A percentile compares a stretch with the other conserved stretches of the same genome.
These are phyloP conservation scores for Podila horticola DNA, from an alignment of 192 early-diverging fungal genomes.

Conservation along the genomic window DNA sequence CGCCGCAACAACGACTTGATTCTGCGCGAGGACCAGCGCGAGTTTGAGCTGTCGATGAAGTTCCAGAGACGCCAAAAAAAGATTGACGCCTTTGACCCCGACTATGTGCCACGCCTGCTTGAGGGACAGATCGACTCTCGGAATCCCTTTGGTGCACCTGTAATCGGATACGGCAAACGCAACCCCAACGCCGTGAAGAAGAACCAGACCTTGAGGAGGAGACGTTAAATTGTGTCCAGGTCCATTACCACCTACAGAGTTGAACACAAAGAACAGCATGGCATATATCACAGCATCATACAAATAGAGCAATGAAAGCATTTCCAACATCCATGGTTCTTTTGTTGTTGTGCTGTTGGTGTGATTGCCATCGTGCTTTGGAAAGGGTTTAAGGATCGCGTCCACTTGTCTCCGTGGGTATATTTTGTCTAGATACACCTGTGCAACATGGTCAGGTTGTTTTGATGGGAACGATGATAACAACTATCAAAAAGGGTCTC, in stretches of 20 bases:
- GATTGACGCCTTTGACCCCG: conserved; percentile 74
- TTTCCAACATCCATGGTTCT: background rate
- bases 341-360: too few relatives aligned
- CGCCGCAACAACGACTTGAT: conserved; percentile 79
- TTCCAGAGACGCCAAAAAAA: conserved; percentile 59
- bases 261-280: background rate
- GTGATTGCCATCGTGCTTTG: background rate
- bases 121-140: conserved; percentile 60
- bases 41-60: conserved; percentile 75
- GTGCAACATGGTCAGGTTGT: too few relatives aligned
- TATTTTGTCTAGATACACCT: too few relatives aligned
- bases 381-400: too few relatives aligned
- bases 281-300: background rate
- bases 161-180: conserved; percentile 73
- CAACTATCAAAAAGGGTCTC: too few relatives aligned
- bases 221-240: conserved; percentile 21
- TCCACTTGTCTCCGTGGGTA: too few relatives aligned
- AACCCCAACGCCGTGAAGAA: conserved; percentile 72
- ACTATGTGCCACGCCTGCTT: conserved; percentile 66
- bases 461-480: too few relatives aligned
- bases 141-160: conserved; percentile 71
- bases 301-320: background rate
- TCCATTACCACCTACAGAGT: background rate
- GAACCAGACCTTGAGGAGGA: conserved; percentile 48
- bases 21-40: conserved; percentile 91